These are phyloP conservation scores for Globisporangium nodosum DNA, from an alignment of 352 stramenopile species.

Conservation along the genomic window DNA sequence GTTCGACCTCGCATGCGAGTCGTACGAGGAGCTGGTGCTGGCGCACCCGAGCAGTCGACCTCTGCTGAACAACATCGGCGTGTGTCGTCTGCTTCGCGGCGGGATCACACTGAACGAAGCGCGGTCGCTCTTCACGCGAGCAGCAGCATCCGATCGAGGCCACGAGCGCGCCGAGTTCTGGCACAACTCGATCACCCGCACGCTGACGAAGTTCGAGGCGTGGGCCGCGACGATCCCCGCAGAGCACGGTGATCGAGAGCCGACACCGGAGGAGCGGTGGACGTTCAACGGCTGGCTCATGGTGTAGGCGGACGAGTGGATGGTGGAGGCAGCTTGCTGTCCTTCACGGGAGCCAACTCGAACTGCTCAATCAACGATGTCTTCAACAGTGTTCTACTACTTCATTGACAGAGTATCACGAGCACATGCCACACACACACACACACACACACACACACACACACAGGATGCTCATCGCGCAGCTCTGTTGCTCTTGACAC, in stretches of 20 bases:
- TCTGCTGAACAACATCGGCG: conserved; percentile 23
- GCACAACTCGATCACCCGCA: neutral
- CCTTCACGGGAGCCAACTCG: too few species aligned
- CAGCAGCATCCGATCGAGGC: neutral
- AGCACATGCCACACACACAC: neutral
- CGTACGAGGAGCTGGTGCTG: conserved; percentile 16
- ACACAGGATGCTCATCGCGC: neutral
- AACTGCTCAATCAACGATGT: neutral
- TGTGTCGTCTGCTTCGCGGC: conserved; percentile 17
- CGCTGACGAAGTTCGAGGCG: neutral
- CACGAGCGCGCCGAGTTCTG: neutral
- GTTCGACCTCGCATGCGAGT: conserved; percentile 12
- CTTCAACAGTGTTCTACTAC: neutral
- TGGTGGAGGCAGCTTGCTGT: too few species aligned
- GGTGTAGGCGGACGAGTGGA: neutral
- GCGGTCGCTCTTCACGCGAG: conserved; percentile 16
- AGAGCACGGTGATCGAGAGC: neutral
- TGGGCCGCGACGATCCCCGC: neutral
- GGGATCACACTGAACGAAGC: conserved; percentile 10
- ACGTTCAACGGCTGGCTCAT: neutral
- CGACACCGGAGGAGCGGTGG: neutral
- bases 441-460: too few species aligned
- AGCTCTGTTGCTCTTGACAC: neutral
- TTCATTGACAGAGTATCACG: too few species aligned
- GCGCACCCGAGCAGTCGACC: conserved; percentile 15